Conservation (phyloP, 1,139 yeast species). For the Spathaspora sp. region DNA sequence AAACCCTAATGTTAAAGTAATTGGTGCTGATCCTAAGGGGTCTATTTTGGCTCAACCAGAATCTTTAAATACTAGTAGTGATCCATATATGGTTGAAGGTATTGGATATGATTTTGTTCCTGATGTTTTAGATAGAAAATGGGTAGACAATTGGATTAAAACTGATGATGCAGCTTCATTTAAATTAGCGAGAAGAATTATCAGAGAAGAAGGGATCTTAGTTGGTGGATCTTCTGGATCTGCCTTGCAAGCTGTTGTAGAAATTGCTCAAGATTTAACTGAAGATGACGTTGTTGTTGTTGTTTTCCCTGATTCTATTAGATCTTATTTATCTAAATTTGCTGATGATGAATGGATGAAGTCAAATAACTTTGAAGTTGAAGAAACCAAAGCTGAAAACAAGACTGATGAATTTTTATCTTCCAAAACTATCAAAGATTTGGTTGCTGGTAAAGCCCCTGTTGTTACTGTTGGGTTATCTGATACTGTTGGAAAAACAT, state of each 20-base stretch:
- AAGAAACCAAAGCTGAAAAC: conserved; percentile 44
- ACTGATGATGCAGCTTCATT: conserved; percentile 84
- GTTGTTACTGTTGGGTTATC: conserved; percentile 71
- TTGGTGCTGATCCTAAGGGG: conserved; percentile 88
- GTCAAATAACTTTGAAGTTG: conserved; percentile 66
- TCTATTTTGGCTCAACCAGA: conserved; percentile 84
- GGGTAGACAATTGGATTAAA: conserved; percentile 81
- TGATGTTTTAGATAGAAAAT: conserved; percentile 66
- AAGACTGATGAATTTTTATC: conserved; percentile 53
- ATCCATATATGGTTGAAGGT: conserved; percentile 82
- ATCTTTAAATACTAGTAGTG: conserved; percentile 58
- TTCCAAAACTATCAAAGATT: conserved; percentile 58
- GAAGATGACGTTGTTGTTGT: conserved; percentile 79
- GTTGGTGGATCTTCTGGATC: conserved; percentile 90
- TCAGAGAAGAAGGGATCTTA: conserved; percentile 81
- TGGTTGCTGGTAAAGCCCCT: conserved; percentile 67
- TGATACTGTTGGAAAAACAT: conserved; percentile 65
- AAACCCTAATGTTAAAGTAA: conserved; percentile 58
- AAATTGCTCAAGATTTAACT: conserved; percentile 67
- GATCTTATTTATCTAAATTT: conserved; percentile 85
- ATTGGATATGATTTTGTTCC: conserved; percentile 91
- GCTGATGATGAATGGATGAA: conserved; percentile 93
- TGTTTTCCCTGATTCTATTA: conserved; percentile 82
- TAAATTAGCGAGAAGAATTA: conserved; percentile 77
- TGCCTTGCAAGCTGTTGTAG: conserved; percentile 78